These are phyloP conservation scores for Lachancea nothofagi DNA, from an alignment of 805 yeast genomes.

Conservation along the genomic window DNA sequence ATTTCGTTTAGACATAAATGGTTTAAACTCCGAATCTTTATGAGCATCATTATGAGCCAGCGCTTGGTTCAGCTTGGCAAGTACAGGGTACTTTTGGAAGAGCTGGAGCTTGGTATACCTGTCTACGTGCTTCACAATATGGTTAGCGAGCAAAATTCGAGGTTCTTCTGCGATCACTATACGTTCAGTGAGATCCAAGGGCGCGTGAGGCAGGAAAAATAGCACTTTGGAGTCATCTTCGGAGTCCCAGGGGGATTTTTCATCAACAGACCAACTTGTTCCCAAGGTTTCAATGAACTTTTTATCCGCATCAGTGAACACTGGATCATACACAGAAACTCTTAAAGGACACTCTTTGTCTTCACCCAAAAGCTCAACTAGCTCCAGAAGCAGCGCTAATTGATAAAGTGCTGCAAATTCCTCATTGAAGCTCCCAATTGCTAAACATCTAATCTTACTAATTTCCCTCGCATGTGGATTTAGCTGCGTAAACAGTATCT, in stretches of 20 bases:
- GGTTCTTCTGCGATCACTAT: slow-evolving; percentile 36
- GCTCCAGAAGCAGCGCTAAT: slow-evolving; percentile 48
- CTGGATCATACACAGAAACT: slow-evolving; percentile 64
- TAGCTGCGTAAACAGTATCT: slow-evolving; percentile 21
- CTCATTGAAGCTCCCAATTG: slow-evolving; percentile 61
- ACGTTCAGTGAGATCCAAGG: slow-evolving; percentile 45
- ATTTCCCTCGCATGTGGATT: slow-evolving; percentile 13
- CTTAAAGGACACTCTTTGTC: not conserved
- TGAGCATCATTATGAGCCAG: not conserved
- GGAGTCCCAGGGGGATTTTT: slow-evolving; percentile 20
- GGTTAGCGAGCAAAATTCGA: slow-evolving; percentile 43
- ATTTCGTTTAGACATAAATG: slow-evolving; percentile 20
- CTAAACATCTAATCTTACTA: slow-evolving; percentile 53
- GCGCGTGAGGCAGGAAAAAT: slow-evolving; percentile 74
- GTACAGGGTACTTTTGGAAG: slow-evolving; percentile 38
- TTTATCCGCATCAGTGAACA: slow-evolving; percentile 44
- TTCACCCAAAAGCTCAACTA: slow-evolving; percentile 28
- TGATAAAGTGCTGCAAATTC: slow-evolving; percentile 61
- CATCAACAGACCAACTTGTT: slow-evolving; percentile 26
- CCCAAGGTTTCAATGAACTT: slow-evolving; percentile 29
- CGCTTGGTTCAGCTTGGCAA: slow-evolving; percentile 35
- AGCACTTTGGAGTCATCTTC: slow-evolving; percentile 29
- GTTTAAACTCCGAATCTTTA: slow-evolving; percentile 19
- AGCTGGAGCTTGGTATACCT: slow-evolving; percentile 42
- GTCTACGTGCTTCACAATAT: slow-evolving; percentile 49